Evolutionary conservation across 352 stramenopile genomes (phyloP).

Genomic region (Phytophthora agathidicida): DNA sequence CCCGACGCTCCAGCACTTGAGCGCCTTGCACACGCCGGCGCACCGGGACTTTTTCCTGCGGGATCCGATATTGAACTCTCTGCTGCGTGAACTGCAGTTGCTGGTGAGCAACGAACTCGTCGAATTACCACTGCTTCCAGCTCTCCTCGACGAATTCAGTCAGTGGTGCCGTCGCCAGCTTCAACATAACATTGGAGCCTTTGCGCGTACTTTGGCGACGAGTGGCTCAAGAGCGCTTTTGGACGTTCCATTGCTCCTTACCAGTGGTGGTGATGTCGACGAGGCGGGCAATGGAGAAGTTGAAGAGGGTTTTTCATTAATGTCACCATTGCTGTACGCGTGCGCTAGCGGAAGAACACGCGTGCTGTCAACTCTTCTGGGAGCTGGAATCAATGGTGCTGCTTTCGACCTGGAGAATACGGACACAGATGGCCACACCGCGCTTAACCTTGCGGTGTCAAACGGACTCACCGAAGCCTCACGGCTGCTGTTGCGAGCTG

Average conservation of each 20-base stretch:
- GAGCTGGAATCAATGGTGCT: conserved; percentile 10
- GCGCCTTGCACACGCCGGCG: conserved; percentile 74
- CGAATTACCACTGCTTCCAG: conserved; percentile 59
- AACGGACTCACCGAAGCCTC: conserved; percentile 61
- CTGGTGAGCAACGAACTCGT: conserved; percentile 66
- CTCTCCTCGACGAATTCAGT: conserved; percentile 60
- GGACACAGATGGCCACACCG: conserved; percentile 61
- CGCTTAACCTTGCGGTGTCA: conserved; percentile 64
- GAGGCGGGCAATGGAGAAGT: conserved; percentile 6
- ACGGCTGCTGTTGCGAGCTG: conserved; percentile 47
- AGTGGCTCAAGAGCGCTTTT: conserved; percentile 43
- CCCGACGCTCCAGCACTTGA: conserved; percentile 62
- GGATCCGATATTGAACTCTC: conserved; percentile 24
- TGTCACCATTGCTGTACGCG: conserved; percentile 68
- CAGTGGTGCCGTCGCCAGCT: conserved; percentile 21
- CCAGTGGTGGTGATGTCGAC: background rate
- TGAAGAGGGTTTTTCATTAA: conserved; percentile 13
- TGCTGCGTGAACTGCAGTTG: conserved; percentile 54
- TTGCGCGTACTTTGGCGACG: conserved; percentile 55
- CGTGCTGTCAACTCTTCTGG: conserved; percentile 52
- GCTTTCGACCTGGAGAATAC: conserved; percentile 63
- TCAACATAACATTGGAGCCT: conserved; percentile 28
- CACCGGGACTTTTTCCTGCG: conserved; percentile 66
- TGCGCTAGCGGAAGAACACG: conserved; percentile 62
- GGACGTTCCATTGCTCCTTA: conserved; percentile 59